Base-by-base conservation (phyloP, 2,329 filamentous ascomycete genomes). In the Fusarium dimerum region DNA sequence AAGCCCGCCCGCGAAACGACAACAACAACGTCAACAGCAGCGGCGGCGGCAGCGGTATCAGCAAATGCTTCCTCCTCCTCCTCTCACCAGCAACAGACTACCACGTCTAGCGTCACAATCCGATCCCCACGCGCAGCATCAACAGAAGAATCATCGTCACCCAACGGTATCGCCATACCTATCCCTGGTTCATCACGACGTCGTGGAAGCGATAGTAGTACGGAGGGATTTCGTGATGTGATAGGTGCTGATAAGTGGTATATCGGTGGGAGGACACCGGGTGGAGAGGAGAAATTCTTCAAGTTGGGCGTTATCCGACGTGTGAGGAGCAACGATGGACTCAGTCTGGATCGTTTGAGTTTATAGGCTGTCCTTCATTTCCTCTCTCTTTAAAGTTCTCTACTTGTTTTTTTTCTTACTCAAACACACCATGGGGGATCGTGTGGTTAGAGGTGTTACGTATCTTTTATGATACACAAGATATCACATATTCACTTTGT, bases 211-310 rank as follows among this genome's bases (percentile, higher is more conserved):
- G 88, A 92, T 61, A 90, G 86, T 70, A 88, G 83, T 57, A 86
- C 81, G 48, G 89, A 92, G 65, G 89, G 88, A 2, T 92, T 92
- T 69, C 77, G 87, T 47, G 88, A 92, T 55, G 86, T 85, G 36
- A 71, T 85, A 45, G 87, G 86, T 2, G 81, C 83, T 2, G 89
- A 92, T 59, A 91, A 89, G 73, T 90, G 88, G 87, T 92, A 92
- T 65, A 89, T 92, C 49, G 89, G 89, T 18, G 89, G 89, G 7
- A 76, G 87, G 66, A 92, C 88, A 29, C 87, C 88, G 1, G 80
- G 75, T 2, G 89, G 89, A n/a, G 89, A 92, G 65, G 89, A 92
- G 68, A 83, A 83, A 65, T 92, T 90, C 73, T 92, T 92, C 71
- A 90, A 90, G 74, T 74, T 92, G 42, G 88, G 88, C 41, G 88